These are phyloP conservation scores for Tricholoma saponaceum DNA, from an alignment of 768 basidiomycete species.

Conservation along the genomic window DNA sequence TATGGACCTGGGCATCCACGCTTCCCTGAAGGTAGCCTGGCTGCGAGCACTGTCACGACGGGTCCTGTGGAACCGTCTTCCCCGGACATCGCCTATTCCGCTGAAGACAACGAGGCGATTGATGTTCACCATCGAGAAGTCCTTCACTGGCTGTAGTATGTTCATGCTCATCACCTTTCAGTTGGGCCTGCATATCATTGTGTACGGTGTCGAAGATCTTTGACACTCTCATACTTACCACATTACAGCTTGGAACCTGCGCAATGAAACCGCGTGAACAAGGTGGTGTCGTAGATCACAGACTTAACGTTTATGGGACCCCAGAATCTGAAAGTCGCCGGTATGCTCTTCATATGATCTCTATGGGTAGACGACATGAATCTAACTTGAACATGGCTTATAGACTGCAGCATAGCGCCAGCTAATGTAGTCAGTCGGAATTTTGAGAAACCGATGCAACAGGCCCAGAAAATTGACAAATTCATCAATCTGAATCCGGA, in stretches of 20 bases:
- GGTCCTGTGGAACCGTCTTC: conserved; percentile 28
- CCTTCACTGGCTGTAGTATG: not conserved
- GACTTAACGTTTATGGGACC: conserved; percentile 61
- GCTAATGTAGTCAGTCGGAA: conserved; percentile 34
- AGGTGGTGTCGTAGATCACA: conserved; percentile 59
- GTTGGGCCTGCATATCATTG: conserved; percentile 46
- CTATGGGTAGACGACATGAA: too few species aligned
- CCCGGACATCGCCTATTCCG: too few species aligned
- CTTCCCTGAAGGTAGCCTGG: too few species aligned
- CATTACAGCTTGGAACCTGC: too few species aligned
- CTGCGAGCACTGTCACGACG: conserved; percentile 17
- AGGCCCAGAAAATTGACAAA: too few species aligned
- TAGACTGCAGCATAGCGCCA: conserved; percentile 37
- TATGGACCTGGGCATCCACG: conserved; percentile 28
- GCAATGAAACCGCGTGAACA: conserved; percentile 61
- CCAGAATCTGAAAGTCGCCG: conserved; percentile 56
- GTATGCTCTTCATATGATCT: conserved; percentile 16
- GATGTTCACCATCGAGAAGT: conserved; percentile 31
- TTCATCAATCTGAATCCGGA: too few species aligned
- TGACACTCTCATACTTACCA: not conserved
- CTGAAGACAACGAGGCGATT: too few species aligned
- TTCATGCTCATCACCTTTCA: conserved; percentile 7
- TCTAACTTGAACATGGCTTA: not conserved
- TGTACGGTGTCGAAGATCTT: conserved; percentile 18
- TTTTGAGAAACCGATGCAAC: too few species aligned